Conservation (phyloP, 2,329 filamentous ascomycete genomes). For the Pyricularia grisea region DNA sequence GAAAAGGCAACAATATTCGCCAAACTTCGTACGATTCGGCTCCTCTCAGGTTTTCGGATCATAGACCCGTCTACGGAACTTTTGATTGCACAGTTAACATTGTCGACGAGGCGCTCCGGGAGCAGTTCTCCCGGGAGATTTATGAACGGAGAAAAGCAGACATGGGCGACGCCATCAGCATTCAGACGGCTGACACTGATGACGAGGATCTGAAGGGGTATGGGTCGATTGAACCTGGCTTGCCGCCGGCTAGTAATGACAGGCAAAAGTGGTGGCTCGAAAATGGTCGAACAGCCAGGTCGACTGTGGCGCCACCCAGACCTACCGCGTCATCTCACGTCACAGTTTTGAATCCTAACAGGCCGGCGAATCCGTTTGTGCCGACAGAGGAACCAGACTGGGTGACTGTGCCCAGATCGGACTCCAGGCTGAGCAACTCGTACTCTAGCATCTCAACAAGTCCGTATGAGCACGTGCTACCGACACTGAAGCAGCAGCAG, state of each 20-base stretch:
- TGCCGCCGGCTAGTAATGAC: conserved; percentile 59
- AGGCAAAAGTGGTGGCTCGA: conserved; percentile 64
- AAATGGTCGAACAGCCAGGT: conserved; percentile 65
- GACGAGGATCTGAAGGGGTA: conserved; percentile 78
- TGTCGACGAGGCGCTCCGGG: conserved; percentile 65
- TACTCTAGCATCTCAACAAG: conserved; percentile 50
- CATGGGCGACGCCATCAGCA: conserved; percentile 53
- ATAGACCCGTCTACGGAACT: conserved; percentile 85
- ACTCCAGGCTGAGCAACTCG: conserved; percentile 39
- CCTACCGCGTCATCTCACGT: conserved; percentile 35
- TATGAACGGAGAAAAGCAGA: conserved; percentile 62
- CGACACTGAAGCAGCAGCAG: conserved; percentile 21
- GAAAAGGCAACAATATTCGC: conserved; percentile 73
- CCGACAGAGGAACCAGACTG: conserved; percentile 72
- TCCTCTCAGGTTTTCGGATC: conserved; percentile 82
- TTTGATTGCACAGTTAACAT: conserved; percentile 80
- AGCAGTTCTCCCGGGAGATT: conserved; percentile 62
- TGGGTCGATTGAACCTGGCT: conserved; percentile 71
- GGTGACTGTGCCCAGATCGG: conserved; percentile 54
- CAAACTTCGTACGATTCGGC: conserved; percentile 79
- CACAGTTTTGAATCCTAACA: conserved; percentile 60
- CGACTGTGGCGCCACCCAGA: conserved; percentile 56
- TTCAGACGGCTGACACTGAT: conserved; percentile 48
- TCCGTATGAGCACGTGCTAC: conserved; percentile 44
- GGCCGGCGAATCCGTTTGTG: conserved; percentile 74